Evolutionary conservation across 768 basidiomycete genomes (phyloP), one percentile per base, ranked within the genome.

Genomic region (Lactarius trivialis): DNA sequence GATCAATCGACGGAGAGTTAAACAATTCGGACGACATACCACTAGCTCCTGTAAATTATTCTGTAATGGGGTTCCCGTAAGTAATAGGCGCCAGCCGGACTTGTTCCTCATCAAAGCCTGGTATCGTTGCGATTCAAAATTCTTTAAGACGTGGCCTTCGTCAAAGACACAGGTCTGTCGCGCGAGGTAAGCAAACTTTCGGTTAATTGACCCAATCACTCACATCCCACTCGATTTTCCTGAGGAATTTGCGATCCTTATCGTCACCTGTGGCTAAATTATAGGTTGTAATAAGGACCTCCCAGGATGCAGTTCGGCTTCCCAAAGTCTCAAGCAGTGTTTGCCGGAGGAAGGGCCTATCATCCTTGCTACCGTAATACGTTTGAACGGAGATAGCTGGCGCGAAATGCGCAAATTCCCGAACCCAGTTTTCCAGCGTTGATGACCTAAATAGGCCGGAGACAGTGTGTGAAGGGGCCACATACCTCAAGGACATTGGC

Each of bases 401-500:
- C 3, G 90, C 90, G 70, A 99, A 99, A 36, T 86, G 85, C 28
- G 85, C 82, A 70, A 99, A 98, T 75, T 99, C 97, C 67, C 97
- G 83, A 73, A 93, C 90, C 97, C 97, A 99, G 70, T 99, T 99
- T 73, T 99, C 97, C 28, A 98, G 77, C 0, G 95, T 98, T 4
- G 96, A 98, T 4, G 96, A 93, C 33, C 93, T 95, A 60, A 65
- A 39, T 32, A 21, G 34, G 37, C 50, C 15, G 12, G 24, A 26
- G 43, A 52, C 15, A 49, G 48, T 39, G 17, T 30, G n/a, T 61
- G 26, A 54, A 48, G 6, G 15, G 21, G 34, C 26, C 14, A 24
- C n/a, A 48, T 21, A 9, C 19, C 11, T 17, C 19, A 8, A 30
- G 30, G 33, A 41, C 17, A 2, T 32, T 12, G 43, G 53, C 36